These are phyloP conservation scores for Pseudonitzschia delicatissima DNA, from an alignment of 108 stramenopile genomes.

Conservation along the genomic window DNA sequence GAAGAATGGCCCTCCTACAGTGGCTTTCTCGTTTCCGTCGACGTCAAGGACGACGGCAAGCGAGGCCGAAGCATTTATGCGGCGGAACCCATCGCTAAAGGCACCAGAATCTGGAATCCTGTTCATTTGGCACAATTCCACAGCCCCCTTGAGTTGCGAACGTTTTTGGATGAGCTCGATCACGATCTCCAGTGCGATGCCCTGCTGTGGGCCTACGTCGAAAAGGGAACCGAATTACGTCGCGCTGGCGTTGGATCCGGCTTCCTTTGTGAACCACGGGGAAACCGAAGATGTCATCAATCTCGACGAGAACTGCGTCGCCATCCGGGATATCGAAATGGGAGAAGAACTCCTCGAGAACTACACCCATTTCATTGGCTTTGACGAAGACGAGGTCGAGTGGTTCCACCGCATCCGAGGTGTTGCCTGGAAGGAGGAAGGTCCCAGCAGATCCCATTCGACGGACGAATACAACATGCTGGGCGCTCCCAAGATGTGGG, in stretches of 20 bases:
- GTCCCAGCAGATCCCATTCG: background rate
- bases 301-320: background rate
- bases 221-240: conserved; percentile 4
- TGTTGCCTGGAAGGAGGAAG: background rate
- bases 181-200: conserved; percentile 8
- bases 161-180: background rate
- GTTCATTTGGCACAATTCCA: background rate
- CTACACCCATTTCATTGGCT: conserved; percentile 6
- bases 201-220: background rate
- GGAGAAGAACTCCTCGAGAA: conserved; percentile 5
- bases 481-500: background rate
- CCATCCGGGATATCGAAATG: conserved; percentile 1
- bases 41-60: background rate
- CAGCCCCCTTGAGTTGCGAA: background rate
- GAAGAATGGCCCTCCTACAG: background rate
- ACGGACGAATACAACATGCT: conserved; percentile 1
- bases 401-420: conserved; percentile 5
- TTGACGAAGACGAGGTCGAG: background rate
- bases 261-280: conserved; percentile 8
- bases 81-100: background rate
- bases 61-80: conserved; percentile 4
- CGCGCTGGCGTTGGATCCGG: background rate
- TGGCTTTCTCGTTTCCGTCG: background rate
- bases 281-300: conserved; percentile 1
- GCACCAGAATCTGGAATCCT: background rate